A percentile compares a stretch with the other conserved stretches of the same genome.
Evolutionary conservation across 2,329 filamentous ascomycete species (phyloP).

Genomic region (Cordyceps tenuipes): DNA sequence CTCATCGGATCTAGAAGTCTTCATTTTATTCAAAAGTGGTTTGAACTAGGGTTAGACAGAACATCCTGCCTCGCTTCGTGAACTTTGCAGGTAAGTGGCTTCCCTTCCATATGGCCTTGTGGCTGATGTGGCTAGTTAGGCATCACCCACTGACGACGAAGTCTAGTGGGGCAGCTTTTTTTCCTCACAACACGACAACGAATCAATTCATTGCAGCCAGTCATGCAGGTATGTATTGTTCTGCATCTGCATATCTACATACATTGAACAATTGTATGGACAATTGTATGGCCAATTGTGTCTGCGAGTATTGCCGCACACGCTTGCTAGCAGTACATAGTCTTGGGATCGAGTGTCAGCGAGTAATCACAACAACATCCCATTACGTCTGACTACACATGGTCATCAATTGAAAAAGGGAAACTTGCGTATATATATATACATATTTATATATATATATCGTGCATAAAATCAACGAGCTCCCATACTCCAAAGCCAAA

Average conservation of each 20-base stretch:
- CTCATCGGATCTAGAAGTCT: no score
- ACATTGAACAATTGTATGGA: background rate
- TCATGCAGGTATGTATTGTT: no score
- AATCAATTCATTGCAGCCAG: no score
- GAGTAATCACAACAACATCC: no score
- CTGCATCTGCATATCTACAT: background rate
- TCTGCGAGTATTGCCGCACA: background rate
- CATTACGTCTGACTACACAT: no score
- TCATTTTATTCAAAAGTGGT: no score
- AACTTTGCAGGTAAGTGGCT: background rate
- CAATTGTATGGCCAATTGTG: background rate
- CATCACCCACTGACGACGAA: slow-evolving; percentile 9
- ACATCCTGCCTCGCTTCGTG: no score
- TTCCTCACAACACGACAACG: no score
- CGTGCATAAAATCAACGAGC: background rate
- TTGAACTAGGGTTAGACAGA: no score
- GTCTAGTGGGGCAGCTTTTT: background rate
- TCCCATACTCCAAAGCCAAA: background rate
- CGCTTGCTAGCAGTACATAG: background rate
- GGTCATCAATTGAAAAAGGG: background rate
- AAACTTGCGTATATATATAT: background rate
- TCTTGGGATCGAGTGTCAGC: no score
- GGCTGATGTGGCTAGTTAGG: slow-evolving; percentile 2
- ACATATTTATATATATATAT: background rate
- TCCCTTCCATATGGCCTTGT: background rate